A percentile compares a stretch with the other conserved stretches of the same genome.
Conservation (phyloP, 805 yeast genomes). For the Aciculoconidium aculeatum region DNA sequence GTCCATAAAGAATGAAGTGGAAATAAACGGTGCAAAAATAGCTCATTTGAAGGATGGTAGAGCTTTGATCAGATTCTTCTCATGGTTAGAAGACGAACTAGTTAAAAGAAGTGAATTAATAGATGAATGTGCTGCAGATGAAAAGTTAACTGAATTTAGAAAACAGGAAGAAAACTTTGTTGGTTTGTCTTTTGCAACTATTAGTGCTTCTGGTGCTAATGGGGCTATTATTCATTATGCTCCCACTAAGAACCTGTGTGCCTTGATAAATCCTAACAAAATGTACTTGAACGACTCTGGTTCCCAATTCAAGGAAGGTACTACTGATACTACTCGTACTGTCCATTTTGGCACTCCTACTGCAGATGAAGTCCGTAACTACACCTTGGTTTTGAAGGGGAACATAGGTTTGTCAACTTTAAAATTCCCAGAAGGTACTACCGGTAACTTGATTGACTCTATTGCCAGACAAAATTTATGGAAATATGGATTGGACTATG, state of each 20-base stretch:
- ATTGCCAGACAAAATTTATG: slow-evolving; percentile 56
- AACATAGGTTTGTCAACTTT: slow-evolving; percentile 44
- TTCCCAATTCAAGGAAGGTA: slow-evolving; percentile 56
- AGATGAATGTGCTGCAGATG: slow-evolving; percentile 58
- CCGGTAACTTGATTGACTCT: slow-evolving; percentile 50
- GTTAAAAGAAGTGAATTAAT: slow-evolving; percentile 32
- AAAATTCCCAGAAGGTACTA: slow-evolving; percentile 49
- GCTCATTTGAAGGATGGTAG: slow-evolving; percentile 57
- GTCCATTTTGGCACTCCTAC: slow-evolving; percentile 47
- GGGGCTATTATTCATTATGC: slow-evolving; percentile 74
- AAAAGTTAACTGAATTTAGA: slow-evolving; percentile 35
- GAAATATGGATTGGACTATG: slow-evolving; percentile 52
- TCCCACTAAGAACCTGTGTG: slow-evolving; percentile 41
- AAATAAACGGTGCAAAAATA: slow-evolving; percentile 43
- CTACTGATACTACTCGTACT: slow-evolving; percentile 62
- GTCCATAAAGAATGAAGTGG: slow-evolving; percentile 45
- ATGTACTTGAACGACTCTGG: slow-evolving; percentile 56
- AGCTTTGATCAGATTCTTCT: slow-evolving; percentile 47
- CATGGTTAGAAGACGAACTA: slow-evolving; percentile 57
- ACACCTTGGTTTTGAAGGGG: slow-evolving; percentile 56
- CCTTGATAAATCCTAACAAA: slow-evolving; percentile 47
- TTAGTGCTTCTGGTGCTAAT: slow-evolving; percentile 70
- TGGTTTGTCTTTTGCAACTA: slow-evolving; percentile 70
- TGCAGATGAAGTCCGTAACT: slow-evolving; percentile 40
- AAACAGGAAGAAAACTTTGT: slow-evolving; percentile 41